Evolutionary conservation across 108 stramenopile species (phyloP), one percentile per base, ranked within the genome.

Genomic region (Pseudonitzschia multiseries): DNA sequence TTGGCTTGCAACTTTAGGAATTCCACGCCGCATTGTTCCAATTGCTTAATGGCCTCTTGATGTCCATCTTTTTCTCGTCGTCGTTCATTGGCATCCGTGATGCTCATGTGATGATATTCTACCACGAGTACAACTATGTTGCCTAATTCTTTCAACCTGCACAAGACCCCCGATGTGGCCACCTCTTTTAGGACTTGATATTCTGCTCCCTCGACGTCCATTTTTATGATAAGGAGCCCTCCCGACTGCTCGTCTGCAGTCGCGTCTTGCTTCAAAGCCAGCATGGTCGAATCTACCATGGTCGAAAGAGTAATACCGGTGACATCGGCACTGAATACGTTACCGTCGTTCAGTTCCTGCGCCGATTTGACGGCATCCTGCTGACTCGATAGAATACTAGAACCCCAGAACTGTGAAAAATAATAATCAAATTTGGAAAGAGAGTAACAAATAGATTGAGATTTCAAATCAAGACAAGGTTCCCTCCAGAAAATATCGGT

Each of bases 181-280:
- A 69, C 69, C 61, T 85, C 81, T 32, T 79, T 61, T 17, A 85
- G 28, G n/a, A 85, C 57, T 48, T 68, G 70, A 40, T 81, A 85
- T 57, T 85, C 84, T 26, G 79, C 84, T 24, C 84, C 84, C 64
- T 85, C 84, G 10, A 85, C 76, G 44, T 85, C 84, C 64, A 85
- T 78, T 57, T 85, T 85, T 42, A 85, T 27, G 42, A 85, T 68
- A n/a, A 85, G 36, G 52, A 68, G 68, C 26, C 78, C 81, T 15
- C 81, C 81, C 17, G 41, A 67, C 46, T 57, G 18, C 12, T 80
- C 79, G 0, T 69, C 71, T 6, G 33, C 40, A 43, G 75, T 51
- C 8, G 68, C 75, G 29, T 36, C 67, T 44, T 29, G 29, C 29
- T 76, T 56, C 46, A 61, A 46, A 26, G 75, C 41, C 20, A 67